Evolutionary conservation across 768 basidiomycete species (phyloP), one percentile per base, ranked within the genome.

Genomic region (Calocybe indica): DNA sequence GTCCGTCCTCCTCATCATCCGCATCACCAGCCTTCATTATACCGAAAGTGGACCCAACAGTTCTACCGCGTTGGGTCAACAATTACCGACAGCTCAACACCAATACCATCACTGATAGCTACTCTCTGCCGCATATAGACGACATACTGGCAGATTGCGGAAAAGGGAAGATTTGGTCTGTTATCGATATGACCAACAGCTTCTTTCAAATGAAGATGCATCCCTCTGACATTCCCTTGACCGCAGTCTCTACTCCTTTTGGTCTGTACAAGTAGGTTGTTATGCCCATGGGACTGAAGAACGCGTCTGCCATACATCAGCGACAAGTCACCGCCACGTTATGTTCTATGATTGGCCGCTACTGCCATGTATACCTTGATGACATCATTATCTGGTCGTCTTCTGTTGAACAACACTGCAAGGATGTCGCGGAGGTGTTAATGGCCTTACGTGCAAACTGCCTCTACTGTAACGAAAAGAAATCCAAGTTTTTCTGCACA

Each of bases 361-460:
- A 4, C 22, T 67, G 70, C 39, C 65, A 74, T 45, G 61, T 71
- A 2, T 74, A 74, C 50, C 54, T 75, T 0, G 69, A 76, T 47
- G 65, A 74, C 40, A 69, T 75, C 30, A 55, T 75, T 7, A 70
- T 74, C 13, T 75, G 67, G 64, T 76, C 71, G 0, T 3, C 70
- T 0, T 50, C 56, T 0, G n/a, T 67, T 0, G 66, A 65, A 1
- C 64, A 71, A n/a, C 72, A 74, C 22, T 37, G 46, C 1, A 0
- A 36, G 1, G 56, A 66, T 37, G 54, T 66, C 1, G 34, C 45
- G 0, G 13, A 28, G 0, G 59, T 70, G n/a, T 54, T 73, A 0
- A 56, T 61, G 0, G 60, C 55, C 0, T 43, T 61, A 3, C n/a
- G 31, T 7, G 30, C 34, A 1, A 48, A 47, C 0, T 40, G 45